Conservation (phyloP, 257 asterid genomes). For the Cynanchum wilfordii region DNA sequence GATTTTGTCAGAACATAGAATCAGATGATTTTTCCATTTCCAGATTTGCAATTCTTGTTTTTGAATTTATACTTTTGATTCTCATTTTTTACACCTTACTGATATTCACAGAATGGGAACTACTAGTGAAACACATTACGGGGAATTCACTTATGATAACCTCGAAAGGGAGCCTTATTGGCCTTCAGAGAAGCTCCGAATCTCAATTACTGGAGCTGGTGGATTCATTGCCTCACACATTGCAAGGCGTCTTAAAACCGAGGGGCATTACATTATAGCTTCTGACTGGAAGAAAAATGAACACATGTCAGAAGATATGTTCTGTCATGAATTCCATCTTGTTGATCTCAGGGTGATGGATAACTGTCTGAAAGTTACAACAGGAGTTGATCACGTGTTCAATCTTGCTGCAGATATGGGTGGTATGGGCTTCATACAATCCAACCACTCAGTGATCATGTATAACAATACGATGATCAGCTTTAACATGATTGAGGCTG, state of each 20-base stretch:
- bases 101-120: constrained; percentile 52
- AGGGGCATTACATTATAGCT: constrained; percentile 80
- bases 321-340: constrained; percentile 82
- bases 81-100: not conserved
- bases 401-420: constrained; percentile 95
- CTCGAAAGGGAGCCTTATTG: constrained; percentile 80
- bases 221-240: constrained; percentile 87
- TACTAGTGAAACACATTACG: constrained; percentile 36
- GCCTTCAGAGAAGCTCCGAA: constrained; percentile 65
- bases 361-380: constrained; percentile 68
- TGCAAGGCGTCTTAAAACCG: constrained; percentile 74
- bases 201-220: constrained; percentile 84
- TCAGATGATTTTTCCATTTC: not conserved
- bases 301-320: constrained; percentile 87
- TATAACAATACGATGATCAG: constrained; percentile 88
- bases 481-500: constrained; percentile 84
- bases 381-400: constrained; percentile 67
- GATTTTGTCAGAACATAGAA: not conserved
- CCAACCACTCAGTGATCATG: constrained; percentile 86
- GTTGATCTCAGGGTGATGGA: constrained; percentile 93
- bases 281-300: constrained; percentile 91
- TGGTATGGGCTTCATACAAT: constrained; percentile 90
- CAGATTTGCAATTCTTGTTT: not conserved
- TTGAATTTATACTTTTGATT: not conserved
- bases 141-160: constrained; percentile 53